Conservation (phyloP, 116 monocot genomes). For the Trichopus zeylanicus region DNA sequence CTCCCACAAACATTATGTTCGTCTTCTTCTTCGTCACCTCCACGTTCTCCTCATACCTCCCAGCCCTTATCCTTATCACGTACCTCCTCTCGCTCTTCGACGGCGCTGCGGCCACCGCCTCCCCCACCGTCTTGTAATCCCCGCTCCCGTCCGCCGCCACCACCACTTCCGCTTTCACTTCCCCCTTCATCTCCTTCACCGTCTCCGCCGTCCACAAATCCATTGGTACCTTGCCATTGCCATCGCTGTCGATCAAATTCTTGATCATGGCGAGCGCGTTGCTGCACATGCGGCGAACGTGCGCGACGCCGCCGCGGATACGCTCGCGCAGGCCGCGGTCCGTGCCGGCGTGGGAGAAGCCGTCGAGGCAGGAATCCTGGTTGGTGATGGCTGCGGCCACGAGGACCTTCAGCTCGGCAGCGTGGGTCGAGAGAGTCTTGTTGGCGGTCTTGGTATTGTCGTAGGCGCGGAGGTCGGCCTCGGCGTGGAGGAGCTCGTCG, state of each 20-base stretch:
- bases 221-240: not conserved
- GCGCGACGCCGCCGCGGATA: not conserved
- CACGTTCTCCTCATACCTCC: slow-evolving; percentile 43
- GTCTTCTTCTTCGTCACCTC: slow-evolving; percentile 37
- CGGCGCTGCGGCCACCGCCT: slow-evolving; percentile 26
- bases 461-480: not conserved
- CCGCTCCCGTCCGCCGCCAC: slow-evolving; percentile 34
- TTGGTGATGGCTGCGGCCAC: slow-evolving; percentile 74
- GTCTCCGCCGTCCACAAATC: not conserved
- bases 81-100: slow-evolving; percentile 15
- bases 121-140: slow-evolving; percentile 24
- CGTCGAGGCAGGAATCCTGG: slow-evolving; percentile 48
- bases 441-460: too few species aligned
- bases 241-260: slow-evolving; percentile 11
- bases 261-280: slow-evolving; percentile 28
- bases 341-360: slow-evolving; percentile 16
- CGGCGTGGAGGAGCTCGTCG: slow-evolving; percentile 32
- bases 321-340: not conserved
- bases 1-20: slow-evolving; percentile 54
- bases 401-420: slow-evolving; percentile 39
- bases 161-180: slow-evolving; percentile 8
- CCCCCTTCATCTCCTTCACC: not conserved
- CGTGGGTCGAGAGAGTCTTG: too few species aligned
- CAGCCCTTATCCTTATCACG: slow-evolving; percentile 43
- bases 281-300: slow-evolving; percentile 19